Base-by-base conservation (phyloP, 225 moss, liverwort and hornwort species). In the Thuidium tamariscinum region DNA sequence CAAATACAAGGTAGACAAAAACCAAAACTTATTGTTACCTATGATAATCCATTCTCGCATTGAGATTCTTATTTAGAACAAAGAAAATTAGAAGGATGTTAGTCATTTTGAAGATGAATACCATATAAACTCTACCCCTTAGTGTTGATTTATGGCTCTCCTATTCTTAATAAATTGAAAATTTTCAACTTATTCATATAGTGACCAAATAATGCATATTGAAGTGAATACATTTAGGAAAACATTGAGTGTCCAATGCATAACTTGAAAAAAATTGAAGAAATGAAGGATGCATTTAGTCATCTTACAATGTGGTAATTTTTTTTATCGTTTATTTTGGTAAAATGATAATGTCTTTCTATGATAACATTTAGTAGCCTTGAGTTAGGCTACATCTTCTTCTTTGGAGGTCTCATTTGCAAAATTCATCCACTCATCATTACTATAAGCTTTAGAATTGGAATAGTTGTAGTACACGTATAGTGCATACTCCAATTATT, bases 181-280 rank as follows among this genome's bases (percentile, higher is more conserved):
- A 32, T 32, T 32, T 0, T 0, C 20, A 49, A 73, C 2, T 7
- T 48, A 15, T 42, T 70, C 1, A 42, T 10, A 27, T 14, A 1
- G 4, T 16, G 27, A 42, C 1, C 3, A 4, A 74, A 32, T 32
- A 74, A 49, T 49, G 12, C 3, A 49, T 74, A 16, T 7, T 49
- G 32, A 29, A 48, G 12, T 72, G 3, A 11, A 30, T 48, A 48
- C 10, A 46, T 18, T 1, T 30, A 18, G 0, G 4, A 30, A 18
- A 18, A 46, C 0, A 0, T 17, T 1, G 0, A 30, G 10, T 44
- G 3, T 29, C 16, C 6, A 44, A 16, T 42, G 16, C 42, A 16
- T 27, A 9, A 27, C 2, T 42, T 27, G 16, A 3, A 42, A 3
- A 7, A 14, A 41, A 14, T 0, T 42, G 2, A 26, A 42, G 26